Base-by-base conservation (phyloP, 495 filamentous ascomycete genomes). In the Neurospora terricola region DNA sequence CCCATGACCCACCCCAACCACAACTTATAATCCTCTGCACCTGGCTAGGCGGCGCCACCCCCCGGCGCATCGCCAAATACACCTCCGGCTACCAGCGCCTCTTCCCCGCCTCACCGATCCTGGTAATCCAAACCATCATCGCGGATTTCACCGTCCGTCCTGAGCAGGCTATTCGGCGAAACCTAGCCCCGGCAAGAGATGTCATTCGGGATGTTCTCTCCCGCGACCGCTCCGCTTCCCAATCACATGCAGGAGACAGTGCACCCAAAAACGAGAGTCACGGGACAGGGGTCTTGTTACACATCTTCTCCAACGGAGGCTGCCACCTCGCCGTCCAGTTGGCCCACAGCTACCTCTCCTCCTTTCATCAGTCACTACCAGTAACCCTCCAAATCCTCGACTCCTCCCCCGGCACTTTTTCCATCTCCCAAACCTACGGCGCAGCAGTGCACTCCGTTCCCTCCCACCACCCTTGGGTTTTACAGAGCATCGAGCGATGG, bases 251-350 rank as follows among this genome's bases (percentile, higher is more conserved):
- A 8, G 4, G 5, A 40, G 16, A 18, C 16, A 18, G 5, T 7
- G 16, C 40, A 18, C 40, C 40, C 0, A 7, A 45, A 27, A 54
- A 23, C 10, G 21, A 16, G 39, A 40, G 12, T 40, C 12, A 5
- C 39, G 12, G 2, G 11, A 62, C 27, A 16, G 12, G 12, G 1
- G 7, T 84, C 42, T 76, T 84, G 8, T 70, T 86, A 0, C 84
- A 86, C 76, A 74, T 77, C 68, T 86, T 84, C 79, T 85, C 83
- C 21, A 81, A 85, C 74, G 83, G 82, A 38, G 83, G 84, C n/a
- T 74, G 78, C 10, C 79, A 78, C 74, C 83, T 80, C 9, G 73
- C 76, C 39, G 75, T 76, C 4, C 59, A 72, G 34, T 73, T 84
- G 12, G 82, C 82, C 5, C 72, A 71, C 39, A 66, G 54, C 16